Evolutionary conservation across 2,329 filamentous ascomycete genomes (phyloP), one percentile per base, ranked within the genome.

Genomic region (Fusarium duplospermum): DNA sequence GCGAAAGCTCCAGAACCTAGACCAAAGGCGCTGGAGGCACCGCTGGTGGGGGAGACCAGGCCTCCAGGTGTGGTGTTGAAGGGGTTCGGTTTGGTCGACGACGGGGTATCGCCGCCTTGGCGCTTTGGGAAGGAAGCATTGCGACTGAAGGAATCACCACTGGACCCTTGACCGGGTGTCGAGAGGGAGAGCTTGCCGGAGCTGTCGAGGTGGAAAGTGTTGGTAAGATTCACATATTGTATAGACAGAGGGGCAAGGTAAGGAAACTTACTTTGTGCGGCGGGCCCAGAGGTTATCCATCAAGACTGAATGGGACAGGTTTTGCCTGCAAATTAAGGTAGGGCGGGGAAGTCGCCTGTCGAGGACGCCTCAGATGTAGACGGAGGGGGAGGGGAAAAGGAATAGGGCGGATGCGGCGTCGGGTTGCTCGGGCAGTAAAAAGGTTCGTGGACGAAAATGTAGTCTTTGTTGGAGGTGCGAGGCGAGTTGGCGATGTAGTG

Each of bases 1-100:
- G 96, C 96, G 82, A 99, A 99, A 64, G 96, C 96, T 77, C 96
- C 96, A 20, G 94, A 97, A 45, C 96, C 96, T 70, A 99, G 87
- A 60, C 95, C 95, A 84, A 99, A 99, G 67, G 96, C 95, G 79
- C 93, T 95, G 20, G 94, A 95, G 64, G 94, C 94, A 67, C 90
- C 90, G 66, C 89, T 90, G 33, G 81, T 82, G 24, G 82, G 82
- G 38, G 82, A 83, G 42, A 79, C 80, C 66, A 83, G 65, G 54
- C 80, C 77, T 88, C 91, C 78, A 93, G 90, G 69, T 93, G 93
- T 91, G 76, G 93, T 90, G 77, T 91, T 67, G 61, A 98, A 96
- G 27, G 94, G 93, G 83, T 94, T 96, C 72, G 89, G 87, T 82
- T 92, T 92, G 80, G 91, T 92, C 82, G 95, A 92, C 78, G 94